These are phyloP conservation scores for Ananas comosus DNA, from an alignment of 176 grass and related monocot species.

Conservation along the genomic window DNA sequence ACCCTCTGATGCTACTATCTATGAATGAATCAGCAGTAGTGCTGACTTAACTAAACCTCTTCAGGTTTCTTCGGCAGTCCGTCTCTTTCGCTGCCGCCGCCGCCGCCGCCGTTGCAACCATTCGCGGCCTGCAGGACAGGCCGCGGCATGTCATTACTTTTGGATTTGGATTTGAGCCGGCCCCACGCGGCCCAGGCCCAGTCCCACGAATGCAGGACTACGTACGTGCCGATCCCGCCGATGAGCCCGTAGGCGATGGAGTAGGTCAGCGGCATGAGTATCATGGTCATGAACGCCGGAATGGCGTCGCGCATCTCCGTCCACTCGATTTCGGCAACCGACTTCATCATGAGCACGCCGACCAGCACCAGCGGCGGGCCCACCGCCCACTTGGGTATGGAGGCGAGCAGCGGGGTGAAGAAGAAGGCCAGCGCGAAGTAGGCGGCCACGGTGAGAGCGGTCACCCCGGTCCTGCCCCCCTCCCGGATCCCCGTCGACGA, in stretches of 20 bases:
- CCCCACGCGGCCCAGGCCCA: constrained; percentile 24
- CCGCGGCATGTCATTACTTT: too few relatives aligned
- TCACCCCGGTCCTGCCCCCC: constrained; percentile 58
- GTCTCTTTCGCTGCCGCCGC: too few relatives aligned
- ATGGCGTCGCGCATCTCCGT: constrained; percentile 65
- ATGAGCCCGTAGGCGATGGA: constrained; percentile 84
- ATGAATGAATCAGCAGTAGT: too few relatives aligned
- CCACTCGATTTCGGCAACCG: constrained; percentile 79
- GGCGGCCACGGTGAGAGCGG: constrained; percentile 43
- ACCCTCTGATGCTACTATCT: too few relatives aligned
- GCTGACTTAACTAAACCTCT: too few relatives aligned
- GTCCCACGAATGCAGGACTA: constrained; percentile 60
- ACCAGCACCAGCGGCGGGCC: constrained; percentile 72
- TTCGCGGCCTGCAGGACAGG: too few relatives aligned
- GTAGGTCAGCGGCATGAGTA: constrained; percentile 74
- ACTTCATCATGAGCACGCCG: constrained; percentile 79
- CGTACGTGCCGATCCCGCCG: constrained; percentile 57
- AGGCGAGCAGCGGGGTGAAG: constrained; percentile 68
- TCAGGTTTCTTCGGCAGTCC: too few relatives aligned
- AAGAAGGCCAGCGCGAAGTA: constrained; percentile 59
- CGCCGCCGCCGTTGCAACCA: too few relatives aligned
- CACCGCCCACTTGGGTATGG: constrained; percentile 74
- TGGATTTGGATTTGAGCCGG: background rate
- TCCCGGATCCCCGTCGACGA: constrained; percentile 76
- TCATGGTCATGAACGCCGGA: constrained; percentile 69